Conservation (phyloP, 2,329 filamentous ascomycete species). For the Neospermospora avenae region DNA sequence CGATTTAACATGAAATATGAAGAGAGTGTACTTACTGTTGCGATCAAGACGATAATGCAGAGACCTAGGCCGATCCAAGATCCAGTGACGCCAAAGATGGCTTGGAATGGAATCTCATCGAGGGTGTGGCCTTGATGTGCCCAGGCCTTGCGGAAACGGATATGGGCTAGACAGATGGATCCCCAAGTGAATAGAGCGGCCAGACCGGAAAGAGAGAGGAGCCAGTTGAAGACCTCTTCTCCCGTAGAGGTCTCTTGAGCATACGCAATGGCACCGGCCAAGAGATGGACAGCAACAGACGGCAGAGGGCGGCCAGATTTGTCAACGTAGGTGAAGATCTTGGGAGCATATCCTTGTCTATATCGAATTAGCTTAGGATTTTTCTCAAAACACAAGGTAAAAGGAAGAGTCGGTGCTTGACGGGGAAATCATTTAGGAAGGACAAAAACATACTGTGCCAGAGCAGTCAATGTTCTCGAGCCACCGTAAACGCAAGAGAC, state of each 20-base stretch:
- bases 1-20: neutral
- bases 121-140: constrained; percentile 51
- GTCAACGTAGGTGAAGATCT: constrained; percentile 47
- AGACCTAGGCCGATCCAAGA: constrained; percentile 65
- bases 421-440: neutral
- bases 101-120: constrained; percentile 44
- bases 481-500: neutral
- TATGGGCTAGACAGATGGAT: constrained; percentile 60
- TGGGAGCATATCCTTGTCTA: constrained; percentile 72
- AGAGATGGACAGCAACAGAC: neutral
- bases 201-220: constrained; percentile 67
- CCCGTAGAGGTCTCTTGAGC: neutral
- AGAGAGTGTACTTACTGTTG: constrained; percentile 33
- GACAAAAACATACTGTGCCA: neutral
- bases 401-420: too few relatives aligned
- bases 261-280: neutral
- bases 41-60: constrained; percentile 63
- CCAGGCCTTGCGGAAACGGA: constrained; percentile 62
- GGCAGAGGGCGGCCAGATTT: constrained; percentile 2
- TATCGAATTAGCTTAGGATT: constrained; percentile 63
- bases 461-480: neutral
- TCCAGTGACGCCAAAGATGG: constrained; percentile 55
- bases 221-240: constrained; percentile 49
- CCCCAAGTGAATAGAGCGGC: constrained; percentile 73
- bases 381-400: neutral